These are phyloP conservation scores for Phytophthora europaea DNA, from an alignment of 352 stramenopile genomes.

Conservation along the genomic window DNA sequence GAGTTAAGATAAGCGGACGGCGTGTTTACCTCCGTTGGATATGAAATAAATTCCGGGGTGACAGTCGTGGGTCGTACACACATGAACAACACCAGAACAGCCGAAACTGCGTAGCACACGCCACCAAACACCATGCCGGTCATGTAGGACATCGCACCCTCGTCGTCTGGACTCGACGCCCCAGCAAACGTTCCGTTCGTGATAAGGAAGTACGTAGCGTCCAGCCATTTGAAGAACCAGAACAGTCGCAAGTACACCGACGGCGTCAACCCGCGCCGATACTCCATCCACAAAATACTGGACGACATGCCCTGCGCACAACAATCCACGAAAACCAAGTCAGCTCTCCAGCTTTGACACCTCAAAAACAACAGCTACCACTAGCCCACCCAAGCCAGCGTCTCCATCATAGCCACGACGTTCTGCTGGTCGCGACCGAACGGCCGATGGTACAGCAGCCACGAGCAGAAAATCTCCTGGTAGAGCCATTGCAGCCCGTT, in stretches of 20 bases:
- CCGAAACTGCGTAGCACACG: constrained; percentile 51
- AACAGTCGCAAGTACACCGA: constrained; percentile 67
- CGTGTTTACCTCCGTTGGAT: constrained; percentile 54
- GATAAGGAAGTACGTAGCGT: constrained; percentile 57
- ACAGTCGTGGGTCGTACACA: constrained; percentile 62
- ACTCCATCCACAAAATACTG: constrained; percentile 82
- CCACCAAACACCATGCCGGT: constrained; percentile 39
- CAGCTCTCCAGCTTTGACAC: not conserved
- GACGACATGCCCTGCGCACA: constrained; percentile 49
- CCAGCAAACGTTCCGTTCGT: constrained; percentile 37
- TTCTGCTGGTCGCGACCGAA: constrained; percentile 39
- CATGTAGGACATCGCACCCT: constrained; percentile 5
- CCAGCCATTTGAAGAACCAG: constrained; percentile 71
- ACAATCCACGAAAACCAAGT: too few species aligned
- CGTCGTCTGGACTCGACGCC: not conserved
- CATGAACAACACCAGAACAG: constrained; percentile 61
- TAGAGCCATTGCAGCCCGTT: constrained; percentile 66
- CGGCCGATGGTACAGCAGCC: constrained; percentile 44
- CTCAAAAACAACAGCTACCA: not conserved
- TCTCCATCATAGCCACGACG: constrained; percentile 65
- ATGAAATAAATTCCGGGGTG: constrained; percentile 58
- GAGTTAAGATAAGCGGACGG: constrained; percentile 73
- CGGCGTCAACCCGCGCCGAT: constrained; percentile 66
- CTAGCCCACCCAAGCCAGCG: constrained; percentile 63
- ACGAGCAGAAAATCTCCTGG: constrained; percentile 50